These are phyloP conservation scores for Erodium maritimum DNA, from an alignment of 345 rosid genomes.

Conservation along the genomic window DNA sequence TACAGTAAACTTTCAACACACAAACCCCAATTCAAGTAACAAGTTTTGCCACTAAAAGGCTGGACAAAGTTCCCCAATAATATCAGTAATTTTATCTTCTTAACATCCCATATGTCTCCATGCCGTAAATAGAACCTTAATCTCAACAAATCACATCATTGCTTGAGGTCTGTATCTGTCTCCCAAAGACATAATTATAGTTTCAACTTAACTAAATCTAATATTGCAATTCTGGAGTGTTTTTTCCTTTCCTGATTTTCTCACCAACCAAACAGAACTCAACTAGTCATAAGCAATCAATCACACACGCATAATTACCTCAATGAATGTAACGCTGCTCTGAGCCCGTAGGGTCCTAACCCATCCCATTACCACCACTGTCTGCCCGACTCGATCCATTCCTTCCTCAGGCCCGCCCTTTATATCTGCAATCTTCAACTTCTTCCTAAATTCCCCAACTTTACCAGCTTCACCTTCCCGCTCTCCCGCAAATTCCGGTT, in stretches of 20 bases:
- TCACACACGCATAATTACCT: slow-evolving; percentile 25
- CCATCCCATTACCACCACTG: slow-evolving; percentile 68
- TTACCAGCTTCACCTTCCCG: slow-evolving; percentile 19
- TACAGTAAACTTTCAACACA: too few species aligned
- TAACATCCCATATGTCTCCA: too few species aligned
- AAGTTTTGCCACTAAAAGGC: too few species aligned
- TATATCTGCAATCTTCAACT: slow-evolving; percentile 59
- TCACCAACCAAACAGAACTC: neutral
- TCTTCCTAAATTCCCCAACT: slow-evolving; percentile 58
- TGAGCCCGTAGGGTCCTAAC: slow-evolving; percentile 83
- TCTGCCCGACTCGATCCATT: slow-evolving; percentile 47
- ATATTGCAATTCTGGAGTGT: neutral
- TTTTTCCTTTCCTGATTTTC: neutral
- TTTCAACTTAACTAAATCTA: neutral
- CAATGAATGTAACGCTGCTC: slow-evolving; percentile 74
- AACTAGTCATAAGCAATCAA: neutral
- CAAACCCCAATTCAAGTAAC: too few species aligned
- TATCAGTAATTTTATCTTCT: too few species aligned
- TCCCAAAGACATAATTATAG: too few species aligned
- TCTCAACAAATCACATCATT: too few species aligned
- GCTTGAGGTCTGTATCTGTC: too few species aligned
- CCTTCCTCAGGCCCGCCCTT: slow-evolving; percentile 71
- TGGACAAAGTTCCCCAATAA: too few species aligned
- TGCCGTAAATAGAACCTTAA: too few species aligned
- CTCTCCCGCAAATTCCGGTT: slow-evolving; percentile 18